Percentiles rank a stretch among this genome's conserved stretches.
These are phyloP conservation scores for Trichocomaceae sp. DNA, from an alignment of 2,329 filamentous ascomycete species.

Conservation along the genomic window DNA sequence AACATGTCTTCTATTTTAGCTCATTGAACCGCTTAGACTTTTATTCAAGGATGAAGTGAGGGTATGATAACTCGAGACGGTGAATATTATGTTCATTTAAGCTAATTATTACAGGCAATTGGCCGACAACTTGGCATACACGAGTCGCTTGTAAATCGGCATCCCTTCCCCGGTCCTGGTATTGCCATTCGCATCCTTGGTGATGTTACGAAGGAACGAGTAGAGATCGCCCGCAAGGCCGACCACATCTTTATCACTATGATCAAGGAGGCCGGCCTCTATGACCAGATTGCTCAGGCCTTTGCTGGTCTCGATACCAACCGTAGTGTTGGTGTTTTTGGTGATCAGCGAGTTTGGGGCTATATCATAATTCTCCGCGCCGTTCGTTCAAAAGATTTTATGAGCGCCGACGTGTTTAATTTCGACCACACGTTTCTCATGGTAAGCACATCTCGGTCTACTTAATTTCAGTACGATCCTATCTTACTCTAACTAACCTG, in stretches of 20 bases:
- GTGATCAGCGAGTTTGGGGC: conserved; percentile 60
- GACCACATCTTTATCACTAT: conserved; percentile 41
- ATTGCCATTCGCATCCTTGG: conserved; percentile 58
- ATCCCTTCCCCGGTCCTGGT: conserved; percentile 60
- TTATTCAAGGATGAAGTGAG: conserved; percentile 63
- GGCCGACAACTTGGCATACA: conserved; percentile 65
- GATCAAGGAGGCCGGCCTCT: conserved; percentile 41
- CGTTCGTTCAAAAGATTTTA: conserved; percentile 59
- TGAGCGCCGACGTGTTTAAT: conserved; percentile 64
- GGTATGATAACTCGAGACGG: too few relatives aligned
- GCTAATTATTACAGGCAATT: conserved; percentile 35
- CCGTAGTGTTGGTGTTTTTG: conserved; percentile 23
- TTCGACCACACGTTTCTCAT: conserved; percentile 60
- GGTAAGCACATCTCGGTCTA: not conserved
- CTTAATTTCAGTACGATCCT: not conserved
- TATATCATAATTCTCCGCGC: conserved; percentile 56
- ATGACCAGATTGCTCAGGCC: conserved; percentile 59
- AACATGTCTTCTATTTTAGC: conserved; percentile 22
- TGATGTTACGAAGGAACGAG: conserved; percentile 71
- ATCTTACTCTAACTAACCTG: not conserved
- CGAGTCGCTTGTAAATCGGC: conserved; percentile 69
- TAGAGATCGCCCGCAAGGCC: conserved; percentile 55
- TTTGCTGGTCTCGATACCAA: conserved; percentile 61
- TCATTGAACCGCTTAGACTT: conserved; percentile 69
- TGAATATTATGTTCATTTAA: too few relatives aligned